These are phyloP conservation scores for Metschnikowia amazonensis DNA, from an alignment of 805 yeast genomes.

Conservation along the genomic window DNA sequence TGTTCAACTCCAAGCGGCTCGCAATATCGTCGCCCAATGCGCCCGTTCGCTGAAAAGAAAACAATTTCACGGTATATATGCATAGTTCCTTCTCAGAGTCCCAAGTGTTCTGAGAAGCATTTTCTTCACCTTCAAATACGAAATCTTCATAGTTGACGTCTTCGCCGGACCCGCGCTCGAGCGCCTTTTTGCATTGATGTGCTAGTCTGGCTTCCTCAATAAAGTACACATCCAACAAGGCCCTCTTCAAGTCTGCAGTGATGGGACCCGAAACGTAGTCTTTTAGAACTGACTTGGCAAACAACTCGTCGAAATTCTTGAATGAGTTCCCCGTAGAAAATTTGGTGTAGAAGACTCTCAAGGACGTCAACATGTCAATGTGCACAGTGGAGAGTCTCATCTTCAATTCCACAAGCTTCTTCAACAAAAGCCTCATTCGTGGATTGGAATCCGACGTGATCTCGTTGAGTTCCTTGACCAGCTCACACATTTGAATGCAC, in stretches of 20 bases:
- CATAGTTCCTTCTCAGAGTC: constrained; percentile 37
- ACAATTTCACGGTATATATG: constrained; percentile 38
- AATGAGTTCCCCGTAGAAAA: constrained; percentile 20
- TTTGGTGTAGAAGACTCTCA: constrained; percentile 33
- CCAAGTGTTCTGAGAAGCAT: neutral
- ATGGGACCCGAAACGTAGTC: constrained; percentile 22
- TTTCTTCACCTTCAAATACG: constrained; percentile 5
- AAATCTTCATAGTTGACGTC: constrained; percentile 40
- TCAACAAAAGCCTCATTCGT: constrained; percentile 13
- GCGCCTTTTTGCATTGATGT: constrained; percentile 26
- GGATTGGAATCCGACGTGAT: constrained; percentile 6
- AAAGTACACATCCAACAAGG: constrained; percentile 43
- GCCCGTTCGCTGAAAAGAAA: constrained; percentile 31
- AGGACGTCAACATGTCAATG: constrained; percentile 31
- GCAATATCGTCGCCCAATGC: constrained; percentile 25
- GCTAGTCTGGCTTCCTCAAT: constrained; percentile 48
- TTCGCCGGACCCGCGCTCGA: constrained; percentile 53
- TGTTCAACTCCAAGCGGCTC: constrained; percentile 37
- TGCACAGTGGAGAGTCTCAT: constrained; percentile 23
- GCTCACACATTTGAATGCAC: constrained; percentile 9
- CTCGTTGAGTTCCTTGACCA: constrained; percentile 11
- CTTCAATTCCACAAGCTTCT: constrained; percentile 23
- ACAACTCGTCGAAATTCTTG: constrained; percentile 32
- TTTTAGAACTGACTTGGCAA: constrained; percentile 19
- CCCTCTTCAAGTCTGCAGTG: constrained; percentile 26